These are phyloP conservation scores for Colletotrichum endophyticum DNA, from an alignment of 2,329 filamentous ascomycete species.

Conservation along the genomic window DNA sequence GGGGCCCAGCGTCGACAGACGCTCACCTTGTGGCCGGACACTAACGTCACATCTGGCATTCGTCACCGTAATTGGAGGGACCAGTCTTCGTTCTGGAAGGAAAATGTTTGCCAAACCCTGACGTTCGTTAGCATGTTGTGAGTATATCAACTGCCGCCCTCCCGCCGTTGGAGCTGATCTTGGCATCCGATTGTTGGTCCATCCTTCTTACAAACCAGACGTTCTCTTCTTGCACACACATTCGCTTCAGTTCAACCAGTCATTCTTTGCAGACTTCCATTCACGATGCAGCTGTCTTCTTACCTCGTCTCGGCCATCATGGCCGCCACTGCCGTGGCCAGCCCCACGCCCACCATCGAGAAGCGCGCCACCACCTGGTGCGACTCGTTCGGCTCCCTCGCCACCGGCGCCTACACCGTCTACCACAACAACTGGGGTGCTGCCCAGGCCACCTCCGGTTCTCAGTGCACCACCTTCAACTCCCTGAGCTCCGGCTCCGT, in stretches of 20 bases:
- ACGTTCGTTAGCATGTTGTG: background rate
- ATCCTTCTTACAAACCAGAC: background rate
- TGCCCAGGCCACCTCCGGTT: conserved; percentile 33
- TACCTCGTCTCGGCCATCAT: conserved; percentile 31
- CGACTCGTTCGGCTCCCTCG: conserved; percentile 40
- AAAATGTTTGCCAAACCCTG: background rate
- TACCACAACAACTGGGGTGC: conserved; percentile 60
- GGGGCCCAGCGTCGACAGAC: background rate
- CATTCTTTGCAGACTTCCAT: background rate
- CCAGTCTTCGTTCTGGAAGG: background rate
- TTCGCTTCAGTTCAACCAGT: background rate
- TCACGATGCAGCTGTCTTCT: conserved; percentile 10
- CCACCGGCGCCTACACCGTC: conserved; percentile 47
- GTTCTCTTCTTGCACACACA: background rate
- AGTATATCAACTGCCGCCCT: background rate
- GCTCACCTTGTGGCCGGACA: background rate
- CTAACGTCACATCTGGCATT: background rate
- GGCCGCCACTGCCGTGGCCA: conserved; percentile 30
- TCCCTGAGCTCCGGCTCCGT: conserved; percentile 37
- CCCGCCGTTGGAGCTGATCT: background rate
- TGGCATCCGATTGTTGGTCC: background rate
- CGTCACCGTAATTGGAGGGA: conserved; percentile 4
- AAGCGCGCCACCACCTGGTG: conserved; percentile 40
- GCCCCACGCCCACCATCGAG: conserved; percentile 33
- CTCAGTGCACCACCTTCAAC: conserved; percentile 45